Evolutionary conservation across 2,329 filamentous ascomycete species (phyloP).

Genomic region (Trichoderma hamatum): DNA sequence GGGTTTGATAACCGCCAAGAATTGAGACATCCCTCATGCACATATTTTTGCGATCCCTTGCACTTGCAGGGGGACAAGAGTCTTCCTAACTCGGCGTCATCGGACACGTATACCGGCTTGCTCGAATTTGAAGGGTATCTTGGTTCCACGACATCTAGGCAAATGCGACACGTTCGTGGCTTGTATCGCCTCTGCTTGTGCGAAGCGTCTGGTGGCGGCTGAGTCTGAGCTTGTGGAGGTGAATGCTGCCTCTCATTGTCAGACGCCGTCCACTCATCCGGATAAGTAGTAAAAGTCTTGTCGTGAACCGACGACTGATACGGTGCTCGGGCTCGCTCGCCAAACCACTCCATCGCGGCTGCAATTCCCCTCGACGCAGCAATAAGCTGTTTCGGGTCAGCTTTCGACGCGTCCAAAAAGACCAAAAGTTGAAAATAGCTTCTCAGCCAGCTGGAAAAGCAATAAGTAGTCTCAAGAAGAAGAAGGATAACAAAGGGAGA

Average conservation of each 20-base stretch:
- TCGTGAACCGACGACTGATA: constrained; percentile 18
- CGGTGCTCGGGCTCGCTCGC: constrained; percentile 12
- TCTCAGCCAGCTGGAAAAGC: neutral
- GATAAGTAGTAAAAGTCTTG: constrained; percentile 1
- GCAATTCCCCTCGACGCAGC: neutral
- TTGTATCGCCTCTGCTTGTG: constrained; percentile 56
- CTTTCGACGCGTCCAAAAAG: neutral
- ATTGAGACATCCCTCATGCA: constrained; percentile 88
- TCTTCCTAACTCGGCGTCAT: constrained; percentile 72
- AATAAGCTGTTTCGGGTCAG: neutral
- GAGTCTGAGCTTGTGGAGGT: constrained; percentile 6
- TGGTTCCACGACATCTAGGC: constrained; percentile 68
- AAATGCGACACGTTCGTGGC: constrained; percentile 83
- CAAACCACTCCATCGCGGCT: constrained; percentile 21
- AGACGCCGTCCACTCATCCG: neutral
- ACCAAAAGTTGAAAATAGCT: neutral
- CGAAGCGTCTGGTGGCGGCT: constrained; percentile 5
- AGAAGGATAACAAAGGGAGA: neutral
- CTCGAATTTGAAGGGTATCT: constrained; percentile 47
- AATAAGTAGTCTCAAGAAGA: neutral
- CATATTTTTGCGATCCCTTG: constrained; percentile 89
- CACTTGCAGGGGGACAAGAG: constrained; percentile 90
- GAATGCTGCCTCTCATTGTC: neutral
- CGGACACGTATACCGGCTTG: constrained; percentile 66
- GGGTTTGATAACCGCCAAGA: constrained; percentile 80